Conservation (phyloP, 2,329 filamentous ascomycete genomes). For the Beauveria pseudobassiana region DNA sequence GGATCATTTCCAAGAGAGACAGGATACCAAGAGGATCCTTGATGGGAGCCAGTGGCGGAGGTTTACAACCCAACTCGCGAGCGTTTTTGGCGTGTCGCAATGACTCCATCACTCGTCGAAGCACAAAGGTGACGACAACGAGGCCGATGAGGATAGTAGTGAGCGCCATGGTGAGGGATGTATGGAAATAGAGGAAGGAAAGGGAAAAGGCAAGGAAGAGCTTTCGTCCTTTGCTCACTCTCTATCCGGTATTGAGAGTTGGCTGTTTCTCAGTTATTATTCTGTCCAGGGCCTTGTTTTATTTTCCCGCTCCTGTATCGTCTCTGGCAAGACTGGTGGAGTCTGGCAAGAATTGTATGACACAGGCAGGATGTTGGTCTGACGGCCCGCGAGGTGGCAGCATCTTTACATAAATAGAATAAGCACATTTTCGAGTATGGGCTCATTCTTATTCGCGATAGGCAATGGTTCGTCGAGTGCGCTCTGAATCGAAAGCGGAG, state of each 20-base stretch:
- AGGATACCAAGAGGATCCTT: conserved; percentile 17
- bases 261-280: not conserved
- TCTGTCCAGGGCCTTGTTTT: not conserved
- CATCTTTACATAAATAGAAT: conserved; percentile 9
- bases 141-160: conserved; percentile 3
- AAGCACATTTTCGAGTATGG: not conserved
- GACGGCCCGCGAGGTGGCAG: not conserved
- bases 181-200: not conserved
- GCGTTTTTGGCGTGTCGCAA: conserved; percentile 9
- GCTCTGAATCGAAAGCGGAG: not conserved
- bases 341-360: not conserved
- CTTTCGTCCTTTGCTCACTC: not conserved
- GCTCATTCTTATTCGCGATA: conserved; percentile 4
- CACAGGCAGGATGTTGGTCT: not conserved
- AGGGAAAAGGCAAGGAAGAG: not conserved
- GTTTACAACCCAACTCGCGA: conserved; percentile 16
- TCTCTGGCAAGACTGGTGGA: conserved; percentile 3
- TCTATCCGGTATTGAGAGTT: not conserved
- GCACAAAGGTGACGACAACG: conserved; percentile 4
- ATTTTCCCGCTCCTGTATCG: not conserved
- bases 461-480: conserved; percentile 5
- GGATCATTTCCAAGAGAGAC: conserved; percentile 12
- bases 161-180: conserved; percentile 2
- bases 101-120: conserved; percentile 4
- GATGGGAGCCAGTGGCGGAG: conserved; percentile 7